These are phyloP conservation scores for Hericium erinaceus DNA, from an alignment of 768 basidiomycete genomes.

Conservation along the genomic window DNA sequence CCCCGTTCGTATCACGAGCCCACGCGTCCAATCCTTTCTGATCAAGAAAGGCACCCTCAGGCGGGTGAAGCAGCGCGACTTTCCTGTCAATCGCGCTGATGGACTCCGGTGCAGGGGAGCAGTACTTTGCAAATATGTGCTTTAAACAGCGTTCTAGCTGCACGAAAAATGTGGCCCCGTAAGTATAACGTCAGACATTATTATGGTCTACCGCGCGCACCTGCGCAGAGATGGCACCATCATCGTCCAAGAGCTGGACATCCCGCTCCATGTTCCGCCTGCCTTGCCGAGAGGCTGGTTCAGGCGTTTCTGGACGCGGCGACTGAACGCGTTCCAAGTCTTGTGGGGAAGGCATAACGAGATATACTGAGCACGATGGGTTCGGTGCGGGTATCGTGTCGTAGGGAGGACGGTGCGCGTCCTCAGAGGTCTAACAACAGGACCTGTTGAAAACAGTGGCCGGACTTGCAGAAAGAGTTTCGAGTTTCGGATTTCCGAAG, in stretches of 20 bases:
- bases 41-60: conserved; percentile 46
- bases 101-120: conserved; percentile 35
- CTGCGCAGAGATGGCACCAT: conserved; percentile 59
- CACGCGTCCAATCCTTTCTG: conserved; percentile 60
- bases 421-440: not conserved
- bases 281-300: conserved; percentile 30
- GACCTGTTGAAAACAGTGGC: not conserved
- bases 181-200: not conserved
- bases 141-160: conserved; percentile 63
- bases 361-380: not conserved
- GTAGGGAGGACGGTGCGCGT: not conserved
- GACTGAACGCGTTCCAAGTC: conserved; percentile 26
- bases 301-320: conserved; percentile 51
- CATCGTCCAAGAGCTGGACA: conserved; percentile 55
- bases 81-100: conserved; percentile 6
- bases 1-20: conserved; percentile 77
- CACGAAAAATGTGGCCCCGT: not conserved
- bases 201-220: conserved; percentile 23
- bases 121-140: conserved; percentile 76
- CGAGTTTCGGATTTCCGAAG: not conserved
- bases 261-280: conserved; percentile 37
- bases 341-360: not conserved
- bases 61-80: conserved; percentile 15
- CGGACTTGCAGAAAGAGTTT: not conserved
- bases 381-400: too few relatives aligned